These are phyloP conservation scores for Epichloe gansuensis DNA, from an alignment of 2,329 filamentous ascomycete species.

Conservation along the genomic window DNA sequence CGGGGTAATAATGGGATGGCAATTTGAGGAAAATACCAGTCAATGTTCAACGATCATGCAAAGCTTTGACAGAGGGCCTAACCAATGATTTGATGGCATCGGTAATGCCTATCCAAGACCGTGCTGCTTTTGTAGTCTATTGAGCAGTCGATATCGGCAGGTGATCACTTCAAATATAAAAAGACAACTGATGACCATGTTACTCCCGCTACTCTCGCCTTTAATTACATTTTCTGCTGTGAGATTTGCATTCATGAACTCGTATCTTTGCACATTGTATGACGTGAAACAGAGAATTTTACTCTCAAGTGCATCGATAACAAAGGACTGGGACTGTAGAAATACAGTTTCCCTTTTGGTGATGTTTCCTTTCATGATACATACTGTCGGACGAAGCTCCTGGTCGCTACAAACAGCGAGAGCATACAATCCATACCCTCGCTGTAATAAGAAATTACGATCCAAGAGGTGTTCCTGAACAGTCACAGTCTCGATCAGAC, in stretches of 20 bases:
- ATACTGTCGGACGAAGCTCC: neutral
- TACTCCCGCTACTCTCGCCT: slow-evolving; percentile 1
- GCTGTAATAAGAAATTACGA: too few species aligned
- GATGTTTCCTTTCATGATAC: neutral
- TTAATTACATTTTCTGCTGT: neutral
- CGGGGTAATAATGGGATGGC: slow-evolving; percentile 24
- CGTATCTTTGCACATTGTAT: neutral
- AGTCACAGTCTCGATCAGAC: too few species aligned
- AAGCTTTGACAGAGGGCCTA: slow-evolving; percentile 14
- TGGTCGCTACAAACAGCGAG: too few species aligned
- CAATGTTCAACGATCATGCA: slow-evolving; percentile 13
- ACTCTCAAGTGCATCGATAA: neutral
- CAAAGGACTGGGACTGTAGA: neutral
- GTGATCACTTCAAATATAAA: slow-evolving; percentile 10
- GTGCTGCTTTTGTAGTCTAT: slow-evolving; percentile 4
- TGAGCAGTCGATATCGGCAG: slow-evolving; percentile 1
- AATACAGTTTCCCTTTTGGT: too few species aligned
- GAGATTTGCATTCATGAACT: neutral
- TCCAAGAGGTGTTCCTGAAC: too few species aligned
- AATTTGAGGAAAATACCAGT: slow-evolving; percentile 26
- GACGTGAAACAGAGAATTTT: neutral
- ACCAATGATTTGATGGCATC: neutral
- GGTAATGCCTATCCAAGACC: slow-evolving; percentile 14
- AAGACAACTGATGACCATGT: slow-evolving; percentile 11
- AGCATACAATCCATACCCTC: too few species aligned